A percentile compares a stretch with the other conserved stretches of the same genome.
Evolutionary conservation across 768 basidiomycete species (phyloP).

Genomic region (Suillus subaureus): DNA sequence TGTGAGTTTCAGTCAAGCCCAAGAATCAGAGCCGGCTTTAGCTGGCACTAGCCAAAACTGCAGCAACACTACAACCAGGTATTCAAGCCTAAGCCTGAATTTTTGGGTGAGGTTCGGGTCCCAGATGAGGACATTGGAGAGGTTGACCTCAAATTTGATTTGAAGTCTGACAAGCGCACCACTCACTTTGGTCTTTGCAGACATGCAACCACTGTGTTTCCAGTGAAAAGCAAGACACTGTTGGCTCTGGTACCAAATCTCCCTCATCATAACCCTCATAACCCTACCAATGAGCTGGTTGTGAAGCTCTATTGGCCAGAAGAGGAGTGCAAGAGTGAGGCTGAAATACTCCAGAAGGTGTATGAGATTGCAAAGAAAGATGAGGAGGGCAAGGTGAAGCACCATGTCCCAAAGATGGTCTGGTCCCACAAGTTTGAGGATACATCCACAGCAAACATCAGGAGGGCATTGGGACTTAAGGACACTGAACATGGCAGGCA

Average conservation of each 20-base stretch:
- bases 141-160: not conserved
- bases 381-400: not conserved
- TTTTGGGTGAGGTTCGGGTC: too few relatives aligned
- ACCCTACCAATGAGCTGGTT: too few relatives aligned
- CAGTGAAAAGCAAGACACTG: not conserved
- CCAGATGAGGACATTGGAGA: too few relatives aligned
- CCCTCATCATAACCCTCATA: too few relatives aligned
- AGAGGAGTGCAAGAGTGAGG: not conserved
- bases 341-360: not conserved
- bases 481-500: slow-evolving; percentile 8
- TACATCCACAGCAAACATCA: slow-evolving; percentile 2
- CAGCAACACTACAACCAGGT: not conserved
- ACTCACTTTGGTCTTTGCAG: slow-evolving; percentile 6
- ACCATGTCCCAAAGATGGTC: not conserved
- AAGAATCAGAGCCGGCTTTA: not conserved
- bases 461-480: not conserved
- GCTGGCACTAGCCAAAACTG: not conserved
- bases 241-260: too few relatives aligned
- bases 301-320: too few relatives aligned
- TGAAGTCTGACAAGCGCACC: not conserved
- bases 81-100: too few relatives aligned
- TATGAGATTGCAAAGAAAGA: not conserved
- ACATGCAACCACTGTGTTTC: slow-evolving; percentile 1
- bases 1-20: not conserved
- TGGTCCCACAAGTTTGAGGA: slow-evolving; percentile 1